Percentiles rank a stretch among this genome's conserved stretches.
These are phyloP conservation scores for Alternaria consortialis DNA, from an alignment of 2,329 filamentous ascomycete genomes.

Conservation along the genomic window DNA sequence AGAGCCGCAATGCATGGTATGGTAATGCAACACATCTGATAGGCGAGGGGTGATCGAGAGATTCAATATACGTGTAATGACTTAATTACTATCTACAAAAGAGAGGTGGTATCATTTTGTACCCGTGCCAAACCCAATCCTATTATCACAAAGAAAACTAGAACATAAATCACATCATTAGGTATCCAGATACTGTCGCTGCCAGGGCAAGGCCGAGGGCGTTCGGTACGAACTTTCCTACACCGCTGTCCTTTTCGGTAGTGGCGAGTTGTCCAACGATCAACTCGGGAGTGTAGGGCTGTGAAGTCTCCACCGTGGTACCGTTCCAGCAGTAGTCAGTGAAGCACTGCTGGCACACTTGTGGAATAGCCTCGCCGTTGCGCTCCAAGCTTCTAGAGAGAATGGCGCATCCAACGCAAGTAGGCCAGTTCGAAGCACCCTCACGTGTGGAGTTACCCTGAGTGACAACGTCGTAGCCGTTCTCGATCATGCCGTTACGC, in stretches of 20 bases:
- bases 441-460: slow-evolving; percentile 82
- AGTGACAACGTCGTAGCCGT: slow-evolving; percentile 85
- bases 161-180: slow-evolving; percentile 23
- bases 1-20: slow-evolving; percentile 21
- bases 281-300: slow-evolving; percentile 41
- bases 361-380: slow-evolving; percentile 73
- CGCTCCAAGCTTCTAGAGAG: slow-evolving; percentile 78
- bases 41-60: not conserved
- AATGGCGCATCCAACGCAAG: slow-evolving; percentile 88
- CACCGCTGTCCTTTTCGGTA: slow-evolving; percentile 33
- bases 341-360: slow-evolving; percentile 80
- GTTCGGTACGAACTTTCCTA: slow-evolving; percentile 36
- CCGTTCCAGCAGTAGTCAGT: slow-evolving; percentile 91
- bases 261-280: slow-evolving; percentile 25
- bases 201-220: slow-evolving; percentile 28
- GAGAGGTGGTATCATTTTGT: slow-evolving; percentile 11
- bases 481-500: slow-evolving; percentile 82
- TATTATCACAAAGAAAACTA: not conserved
- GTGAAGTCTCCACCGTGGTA: slow-evolving; percentile 57
- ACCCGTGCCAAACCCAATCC: slow-evolving; percentile 8
- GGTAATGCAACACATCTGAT: slow-evolving; percentile 10
- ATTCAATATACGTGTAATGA: not conserved
- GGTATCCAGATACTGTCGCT: slow-evolving; percentile 25
- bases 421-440: slow-evolving; percentile 69
- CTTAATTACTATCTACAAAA: slow-evolving; percentile 12